Base-by-base conservation (phyloP, 2,329 filamentous ascomycete species). In the Periconia sp. region DNA sequence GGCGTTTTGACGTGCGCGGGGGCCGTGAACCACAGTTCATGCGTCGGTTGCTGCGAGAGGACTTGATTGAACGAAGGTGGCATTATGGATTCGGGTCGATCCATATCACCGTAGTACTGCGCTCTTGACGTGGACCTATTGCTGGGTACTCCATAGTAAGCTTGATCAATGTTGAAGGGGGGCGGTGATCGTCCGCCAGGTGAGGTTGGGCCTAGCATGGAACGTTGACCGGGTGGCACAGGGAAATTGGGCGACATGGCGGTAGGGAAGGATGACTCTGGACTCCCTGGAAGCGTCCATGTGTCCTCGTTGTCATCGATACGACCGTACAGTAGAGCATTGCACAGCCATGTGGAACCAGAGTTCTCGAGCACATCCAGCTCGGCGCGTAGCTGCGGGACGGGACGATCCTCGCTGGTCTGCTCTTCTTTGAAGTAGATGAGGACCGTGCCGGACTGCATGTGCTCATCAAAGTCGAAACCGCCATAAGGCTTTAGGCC, bases 21-120 rank as follows among this genome's bases (percentile, higher is more conserved):
- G 0, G 82, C 75, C 0, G 83, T 78, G 46, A 88, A 85, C 68
- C 80, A 83, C 63, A 88, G 79, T 57, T 85, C 68, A 34, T 72
- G 68, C 3, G 70, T 72, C 1, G 69, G 52, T 26, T 54, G 50
- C 12, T 40, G 46, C 31, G 43, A 36, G 8, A 32, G 43, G n/a
- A 33, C 31, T 7, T 37, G 36, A 8, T 43, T 48, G 13, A 52
- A 53, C 3, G 44, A 46, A 2, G 44, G 47, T 22, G 53, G 50
- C 4, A 57, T 51, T 12, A 43, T 40, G 10, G 28, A 29, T 16
- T 36, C 37, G 4, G 32, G 23, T 3, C 32, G 40, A 29, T 50
- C 50, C 11, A 18, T 13, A 3, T 57, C 52, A 12, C 52, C 37
- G 16, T 56, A 54, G 23, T 52, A 44, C 11, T 54, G 50, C 13